A percentile compares a stretch with the other conserved stretches of the same genome.
Conservation (phyloP, 176 grass and related monocot species). For the Oryza officinalis region DNA sequence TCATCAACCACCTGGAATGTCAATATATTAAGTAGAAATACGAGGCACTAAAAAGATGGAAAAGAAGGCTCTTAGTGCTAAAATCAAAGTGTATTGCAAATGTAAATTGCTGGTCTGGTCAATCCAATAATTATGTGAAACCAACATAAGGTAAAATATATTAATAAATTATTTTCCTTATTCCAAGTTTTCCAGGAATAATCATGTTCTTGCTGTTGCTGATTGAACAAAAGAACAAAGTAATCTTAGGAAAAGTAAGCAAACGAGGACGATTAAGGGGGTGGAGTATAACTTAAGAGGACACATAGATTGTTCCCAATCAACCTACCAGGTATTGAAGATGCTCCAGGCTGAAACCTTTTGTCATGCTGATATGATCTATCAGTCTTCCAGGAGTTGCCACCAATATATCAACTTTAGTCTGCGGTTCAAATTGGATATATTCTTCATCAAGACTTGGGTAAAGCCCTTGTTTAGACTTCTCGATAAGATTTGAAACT, state of each 20-base stretch:
- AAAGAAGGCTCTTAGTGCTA: background rate
- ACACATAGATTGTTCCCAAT: background rate
- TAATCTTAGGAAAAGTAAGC: background rate
- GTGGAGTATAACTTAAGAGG: background rate
- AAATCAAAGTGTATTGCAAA: background rate
- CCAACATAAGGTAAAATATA: background rate
- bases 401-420: slow-evolving; percentile 90
- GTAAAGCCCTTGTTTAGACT: slow-evolving; percentile 61
- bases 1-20: slow-evolving; percentile 81
- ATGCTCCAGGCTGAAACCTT: slow-evolving; percentile 94
- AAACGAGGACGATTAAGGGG: background rate
- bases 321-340: slow-evolving; percentile 82
- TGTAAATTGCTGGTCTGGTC: background rate
- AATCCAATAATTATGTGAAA: slow-evolving; percentile 14
- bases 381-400: slow-evolving; percentile 95
- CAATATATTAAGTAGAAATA: slow-evolving; percentile 31
- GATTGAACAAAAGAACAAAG: background rate
- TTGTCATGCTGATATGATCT: slow-evolving; percentile 95
- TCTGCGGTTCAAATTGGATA: slow-evolving; percentile 70
- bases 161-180: background rate
- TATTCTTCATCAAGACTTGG: slow-evolving; percentile 68
- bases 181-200: background rate
- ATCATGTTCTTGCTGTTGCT: background rate
- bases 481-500: slow-evolving; percentile 62
- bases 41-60: slow-evolving; percentile 5